Conservation (phyloP, 768 basidiomycete genomes). For the Podaxis sp. region DNA sequence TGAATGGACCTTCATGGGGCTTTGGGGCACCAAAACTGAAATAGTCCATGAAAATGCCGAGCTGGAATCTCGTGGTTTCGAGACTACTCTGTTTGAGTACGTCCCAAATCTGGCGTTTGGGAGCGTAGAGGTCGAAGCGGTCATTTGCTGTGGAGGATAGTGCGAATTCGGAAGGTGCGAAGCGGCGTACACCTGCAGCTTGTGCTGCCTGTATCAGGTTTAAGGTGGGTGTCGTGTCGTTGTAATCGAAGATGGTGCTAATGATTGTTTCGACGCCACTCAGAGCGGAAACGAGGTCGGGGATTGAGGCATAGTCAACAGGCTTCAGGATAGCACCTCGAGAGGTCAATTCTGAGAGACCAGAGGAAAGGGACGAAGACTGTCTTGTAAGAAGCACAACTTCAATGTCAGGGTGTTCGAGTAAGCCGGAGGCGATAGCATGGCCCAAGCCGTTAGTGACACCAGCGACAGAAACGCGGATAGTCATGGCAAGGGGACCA, state of each 20-base stretch:
- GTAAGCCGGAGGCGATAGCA: slow-evolving; percentile 2
- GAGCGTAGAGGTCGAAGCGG: not conserved
- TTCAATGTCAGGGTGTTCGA: not conserved
- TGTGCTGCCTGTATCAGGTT: not conserved
- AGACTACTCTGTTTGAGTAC: not conserved
- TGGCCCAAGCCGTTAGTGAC: slow-evolving; percentile 8
- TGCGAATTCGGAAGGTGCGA: not conserved
- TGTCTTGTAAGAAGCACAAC: not conserved
- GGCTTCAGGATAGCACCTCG: not conserved
- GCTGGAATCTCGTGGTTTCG: not conserved
- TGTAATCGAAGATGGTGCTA: not conserved
- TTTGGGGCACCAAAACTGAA: not conserved
- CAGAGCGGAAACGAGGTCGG: not conserved
- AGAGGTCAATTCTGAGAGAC: not conserved
- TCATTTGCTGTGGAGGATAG: not conserved
- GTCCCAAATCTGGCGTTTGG: not conserved
- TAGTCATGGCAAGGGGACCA: not conserved
- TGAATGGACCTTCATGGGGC: not conserved
- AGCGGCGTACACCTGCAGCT: not conserved
- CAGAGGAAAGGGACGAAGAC: not conserved
- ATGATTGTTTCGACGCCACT: not conserved
- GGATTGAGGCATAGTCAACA: not conserved
- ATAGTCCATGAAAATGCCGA: not conserved
- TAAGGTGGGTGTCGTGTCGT: not conserved
- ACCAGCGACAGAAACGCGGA: slow-evolving; percentile 2